These are phyloP conservation scores for Pterocarpus macrocarpus DNA, from an alignment of 306 rosid species.

Conservation along the genomic window DNA sequence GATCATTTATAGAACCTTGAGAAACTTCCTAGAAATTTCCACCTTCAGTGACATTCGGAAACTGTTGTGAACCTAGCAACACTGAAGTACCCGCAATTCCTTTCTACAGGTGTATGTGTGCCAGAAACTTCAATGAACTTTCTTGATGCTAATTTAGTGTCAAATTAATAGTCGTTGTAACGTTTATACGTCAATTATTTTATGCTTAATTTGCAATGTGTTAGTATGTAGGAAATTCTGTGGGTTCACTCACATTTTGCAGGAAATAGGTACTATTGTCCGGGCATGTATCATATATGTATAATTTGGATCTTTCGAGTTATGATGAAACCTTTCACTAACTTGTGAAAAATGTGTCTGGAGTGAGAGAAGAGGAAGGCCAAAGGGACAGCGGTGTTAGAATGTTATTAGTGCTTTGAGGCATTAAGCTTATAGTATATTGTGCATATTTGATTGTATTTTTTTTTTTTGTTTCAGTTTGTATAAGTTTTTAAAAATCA, in stretches of 20 bases:
- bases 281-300: neutral
- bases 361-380: neutral
- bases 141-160: slow-evolving; percentile 32
- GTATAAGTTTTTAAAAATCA: too few species aligned
- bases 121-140: slow-evolving; percentile 55
- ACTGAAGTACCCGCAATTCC: slow-evolving; percentile 41
- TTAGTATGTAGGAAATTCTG: neutral
- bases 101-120: neutral
- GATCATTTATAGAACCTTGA: slow-evolving; percentile 41
- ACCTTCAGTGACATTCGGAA: slow-evolving; percentile 30
- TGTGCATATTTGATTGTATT: too few species aligned
- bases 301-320: neutral
- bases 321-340: neutral
- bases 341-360: neutral
- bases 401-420: neutral
- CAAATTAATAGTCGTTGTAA: slow-evolving; percentile 8
- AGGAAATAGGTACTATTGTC: neutral
- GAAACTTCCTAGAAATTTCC: slow-evolving; percentile 60
- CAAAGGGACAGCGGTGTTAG: neutral
- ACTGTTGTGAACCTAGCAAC: slow-evolving; percentile 17
- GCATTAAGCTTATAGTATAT: neutral
- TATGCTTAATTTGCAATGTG: neutral
- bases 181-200: neutral
- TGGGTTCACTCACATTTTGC: neutral
- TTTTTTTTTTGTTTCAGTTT: too few species aligned